phyloP scores from a whole-genome alignment of 129 eudicot species.

The Calendula officinalis region DNA sequence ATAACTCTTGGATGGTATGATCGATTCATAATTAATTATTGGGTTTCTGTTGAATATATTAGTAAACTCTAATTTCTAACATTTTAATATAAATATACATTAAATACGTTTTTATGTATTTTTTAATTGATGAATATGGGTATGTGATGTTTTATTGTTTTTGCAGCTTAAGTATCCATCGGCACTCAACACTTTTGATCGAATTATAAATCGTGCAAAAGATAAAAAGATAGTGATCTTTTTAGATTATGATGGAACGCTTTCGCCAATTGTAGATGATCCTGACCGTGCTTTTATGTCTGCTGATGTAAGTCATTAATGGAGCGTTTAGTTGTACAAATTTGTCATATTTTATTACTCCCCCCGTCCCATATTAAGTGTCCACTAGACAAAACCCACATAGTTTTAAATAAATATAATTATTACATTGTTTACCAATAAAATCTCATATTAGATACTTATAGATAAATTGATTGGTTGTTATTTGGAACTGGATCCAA shows the following conservation, averaged over 20 bases:
- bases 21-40: background rate
- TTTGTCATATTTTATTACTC: no score
- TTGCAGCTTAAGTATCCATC: slow-evolving; percentile 71
- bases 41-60: no score
- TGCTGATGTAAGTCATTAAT: slow-evolving; percentile 55
- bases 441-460: no score
- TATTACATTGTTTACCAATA: no score
- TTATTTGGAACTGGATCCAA: no score
- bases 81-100: background rate
- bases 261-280: slow-evolving; percentile 95
- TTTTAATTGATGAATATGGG: background rate
- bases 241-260: slow-evolving; percentile 95
- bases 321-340: no score
- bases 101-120: background rate
- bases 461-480: no score
- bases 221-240: slow-evolving; percentile 69
- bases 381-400: no score
- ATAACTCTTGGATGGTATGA: slow-evolving; percentile 80
- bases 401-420: no score
- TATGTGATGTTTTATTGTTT: background rate
- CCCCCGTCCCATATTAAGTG: no score
- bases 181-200: slow-evolving; percentile 64
- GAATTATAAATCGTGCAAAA: slow-evolving; percentile 47
- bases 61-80: no score
- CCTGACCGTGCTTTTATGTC: slow-evolving; percentile 96